Conservation (phyloP, 1,139 yeast genomes). For the Candida dubliniensis region DNA sequence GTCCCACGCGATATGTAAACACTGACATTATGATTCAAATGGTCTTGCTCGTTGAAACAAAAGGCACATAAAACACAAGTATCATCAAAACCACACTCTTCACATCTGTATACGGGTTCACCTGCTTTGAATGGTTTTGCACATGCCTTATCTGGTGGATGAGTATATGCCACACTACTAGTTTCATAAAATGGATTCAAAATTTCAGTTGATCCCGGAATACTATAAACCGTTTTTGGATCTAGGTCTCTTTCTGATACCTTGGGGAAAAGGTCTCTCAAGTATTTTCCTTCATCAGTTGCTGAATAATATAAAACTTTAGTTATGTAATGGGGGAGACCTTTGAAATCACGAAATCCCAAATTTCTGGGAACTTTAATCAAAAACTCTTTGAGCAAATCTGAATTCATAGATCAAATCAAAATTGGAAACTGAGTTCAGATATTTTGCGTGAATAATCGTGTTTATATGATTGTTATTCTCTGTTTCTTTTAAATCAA, state of each 20-base stretch:
- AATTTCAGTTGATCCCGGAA: constrained; percentile 11
- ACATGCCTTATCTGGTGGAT: constrained; percentile 50
- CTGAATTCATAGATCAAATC: constrained; percentile 15
- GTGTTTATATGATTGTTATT: too few relatives aligned
- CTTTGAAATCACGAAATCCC: constrained; percentile 16
- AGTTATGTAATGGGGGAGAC: constrained; percentile 21
- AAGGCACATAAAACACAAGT: constrained; percentile 72
- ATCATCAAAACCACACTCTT: constrained; percentile 66
- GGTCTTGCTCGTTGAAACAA: constrained; percentile 71
- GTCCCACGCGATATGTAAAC: constrained; percentile 49
- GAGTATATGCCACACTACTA: constrained; percentile 19
- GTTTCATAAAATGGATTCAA: constrained; percentile 16
- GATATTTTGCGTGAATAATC: too few relatives aligned
- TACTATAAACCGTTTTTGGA: constrained; percentile 15
- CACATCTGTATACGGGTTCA: constrained; percentile 67
- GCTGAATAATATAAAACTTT: constrained; percentile 33
- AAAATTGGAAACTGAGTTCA: neutral
- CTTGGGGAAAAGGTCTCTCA: constrained; percentile 28
- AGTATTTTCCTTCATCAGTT: constrained; percentile 31
- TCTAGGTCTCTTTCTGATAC: constrained; percentile 20
- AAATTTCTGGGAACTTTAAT: constrained; percentile 28
- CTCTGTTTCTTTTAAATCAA: too few relatives aligned
- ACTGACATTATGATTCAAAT: constrained; percentile 60
- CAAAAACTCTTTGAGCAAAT: constrained; percentile 27
- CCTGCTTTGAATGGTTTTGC: constrained; percentile 59